Conservation (phyloP, 495 filamentous ascomycete species). For the Letharia lupina region DNA sequence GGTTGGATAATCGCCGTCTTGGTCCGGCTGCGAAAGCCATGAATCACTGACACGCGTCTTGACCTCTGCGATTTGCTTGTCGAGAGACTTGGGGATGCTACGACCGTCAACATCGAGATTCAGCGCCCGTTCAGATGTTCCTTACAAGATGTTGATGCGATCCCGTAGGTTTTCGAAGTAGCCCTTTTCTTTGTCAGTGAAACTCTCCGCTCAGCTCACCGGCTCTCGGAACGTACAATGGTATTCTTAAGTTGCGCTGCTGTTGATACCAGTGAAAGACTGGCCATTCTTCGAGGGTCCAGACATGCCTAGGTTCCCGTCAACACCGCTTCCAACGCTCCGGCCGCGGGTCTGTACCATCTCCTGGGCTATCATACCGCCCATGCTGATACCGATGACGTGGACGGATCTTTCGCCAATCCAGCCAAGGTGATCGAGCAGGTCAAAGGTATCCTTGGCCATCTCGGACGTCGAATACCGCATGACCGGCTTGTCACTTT, state of each 20-base stretch:
- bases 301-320: slow-evolving; percentile 38
- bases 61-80: slow-evolving; percentile 45
- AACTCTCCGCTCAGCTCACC: not conserved
- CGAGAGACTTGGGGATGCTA: slow-evolving; percentile 52
- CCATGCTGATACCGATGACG: slow-evolving; percentile 66
- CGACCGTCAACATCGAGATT: not conserved
- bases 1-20: slow-evolving; percentile 51
- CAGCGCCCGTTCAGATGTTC: slow-evolving; percentile 6
- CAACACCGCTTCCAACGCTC: not conserved
- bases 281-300: slow-evolving; percentile 52
- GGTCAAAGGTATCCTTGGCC: slow-evolving; percentile 61
- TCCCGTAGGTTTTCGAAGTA: slow-evolving; percentile 57
- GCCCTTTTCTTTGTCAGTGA: slow-evolving; percentile 24
- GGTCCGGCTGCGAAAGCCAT: slow-evolving; percentile 56
- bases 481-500: slow-evolving; percentile 59
- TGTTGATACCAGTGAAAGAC: slow-evolving; percentile 61
- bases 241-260: slow-evolving; percentile 60
- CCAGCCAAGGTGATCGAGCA: slow-evolving; percentile 62
- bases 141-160: slow-evolving; percentile 47
- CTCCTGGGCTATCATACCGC: slow-evolving; percentile 86
- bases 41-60: slow-evolving; percentile 44
- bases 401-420: slow-evolving; percentile 51
- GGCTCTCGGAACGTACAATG: slow-evolving; percentile 23
- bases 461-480: slow-evolving; percentile 69
- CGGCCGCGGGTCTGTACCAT: slow-evolving; percentile 32